Base-by-base conservation (phyloP, 2,329 filamentous ascomycete species). In the Phoma herbarum region DNA sequence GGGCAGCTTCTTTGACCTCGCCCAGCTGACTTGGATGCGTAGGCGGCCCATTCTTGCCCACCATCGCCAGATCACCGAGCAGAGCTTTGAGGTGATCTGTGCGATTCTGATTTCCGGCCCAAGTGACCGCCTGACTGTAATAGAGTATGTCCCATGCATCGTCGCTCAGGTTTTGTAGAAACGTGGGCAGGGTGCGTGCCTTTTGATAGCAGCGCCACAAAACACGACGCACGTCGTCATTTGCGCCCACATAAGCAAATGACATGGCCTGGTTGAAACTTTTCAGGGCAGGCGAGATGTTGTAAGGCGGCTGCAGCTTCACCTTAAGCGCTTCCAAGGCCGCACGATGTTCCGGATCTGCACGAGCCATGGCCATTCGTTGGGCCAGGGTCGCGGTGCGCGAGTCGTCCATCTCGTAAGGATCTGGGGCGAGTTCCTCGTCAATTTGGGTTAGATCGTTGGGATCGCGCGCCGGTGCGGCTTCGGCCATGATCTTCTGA, bases 111-210 rank as follows among this genome's bases (percentile, higher is more conserved):
- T 77, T 77, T 1, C 64, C 63, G 1, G 60, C 48, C 75, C 75
- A 77, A 9, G 67, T 75, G 6, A 77, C 74, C 2, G 75, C 75
- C 48, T 78, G 76, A 1, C 68, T 74, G 41, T 77, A 77, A 51
- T 74, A 78, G 42, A 78, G 31, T 8, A 78, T 69, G 43, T 78
- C 76, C 76, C 76, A 78, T 3, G 73, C 72, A 31, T 77, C 72
- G 20, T 75, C 69, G 14, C 68, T 67, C 8, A 78, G 49, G 16
- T 61, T 72, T n/a, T 68, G 61, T 9, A 78, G 48, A 12, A 78
- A 69, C 1, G 69, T 75, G 1, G 75, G 75, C 12, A 76, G 59
- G 2, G 60, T 49, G 3, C 74, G 70, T 4, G 73, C 75, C 43
- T 71, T 72, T 37, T 63, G 63, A 51, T 78, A 78, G 1, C 69